Percentiles rank a stretch among this genome's conserved stretches.
Conservation (phyloP, 2,329 filamentous ascomycete species). For the Cercospora sesami region DNA sequence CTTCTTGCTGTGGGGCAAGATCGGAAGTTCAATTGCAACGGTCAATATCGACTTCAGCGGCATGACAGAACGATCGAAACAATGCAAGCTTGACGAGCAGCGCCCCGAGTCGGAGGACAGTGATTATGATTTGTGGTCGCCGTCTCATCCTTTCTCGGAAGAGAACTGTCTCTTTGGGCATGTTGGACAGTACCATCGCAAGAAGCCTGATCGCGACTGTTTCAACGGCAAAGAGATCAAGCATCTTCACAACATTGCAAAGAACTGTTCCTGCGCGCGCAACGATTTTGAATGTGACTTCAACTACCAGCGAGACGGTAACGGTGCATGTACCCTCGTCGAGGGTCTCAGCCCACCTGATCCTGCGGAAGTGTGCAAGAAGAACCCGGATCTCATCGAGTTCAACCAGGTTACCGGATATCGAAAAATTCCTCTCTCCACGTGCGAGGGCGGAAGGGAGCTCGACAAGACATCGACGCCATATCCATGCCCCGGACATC, state of each 20-base stretch:
- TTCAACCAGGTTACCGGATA: conserved; percentile 87
- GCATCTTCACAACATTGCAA: conserved; percentile 66
- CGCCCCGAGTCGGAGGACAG: conserved; percentile 55
- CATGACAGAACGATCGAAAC: conserved; percentile 62
- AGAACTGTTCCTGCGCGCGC: conserved; percentile 80
- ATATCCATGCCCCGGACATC: conserved; percentile 72
- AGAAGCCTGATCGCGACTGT: conserved; percentile 75
- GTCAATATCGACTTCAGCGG: conserved; percentile 88
- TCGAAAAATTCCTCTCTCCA: conserved; percentile 84
- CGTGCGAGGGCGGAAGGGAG: conserved; percentile 74
- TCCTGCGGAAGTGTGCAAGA: conserved; percentile 58
- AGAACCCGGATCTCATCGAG: conserved; percentile 68
- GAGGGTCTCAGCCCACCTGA: conserved; percentile 67
- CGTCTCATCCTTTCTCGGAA: conserved; percentile 74
- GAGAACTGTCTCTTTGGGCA: conserved; percentile 92
- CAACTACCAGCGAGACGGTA: conserved; percentile 80
- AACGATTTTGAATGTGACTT: conserved; percentile 95
- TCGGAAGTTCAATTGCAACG: conserved; percentile 63
- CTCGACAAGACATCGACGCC: conserved; percentile 66
- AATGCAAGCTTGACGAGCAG: conserved; percentile 68
- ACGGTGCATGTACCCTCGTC: conserved; percentile 76
- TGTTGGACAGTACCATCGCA: conserved; percentile 83
- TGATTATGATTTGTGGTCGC: conserved; percentile 87
- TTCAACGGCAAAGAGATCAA: conserved; percentile 68
- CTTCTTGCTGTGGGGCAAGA: conserved; percentile 82